Base-by-base conservation (phyloP, 257 asterid genomes). In the Solanum neorickii region DNA sequence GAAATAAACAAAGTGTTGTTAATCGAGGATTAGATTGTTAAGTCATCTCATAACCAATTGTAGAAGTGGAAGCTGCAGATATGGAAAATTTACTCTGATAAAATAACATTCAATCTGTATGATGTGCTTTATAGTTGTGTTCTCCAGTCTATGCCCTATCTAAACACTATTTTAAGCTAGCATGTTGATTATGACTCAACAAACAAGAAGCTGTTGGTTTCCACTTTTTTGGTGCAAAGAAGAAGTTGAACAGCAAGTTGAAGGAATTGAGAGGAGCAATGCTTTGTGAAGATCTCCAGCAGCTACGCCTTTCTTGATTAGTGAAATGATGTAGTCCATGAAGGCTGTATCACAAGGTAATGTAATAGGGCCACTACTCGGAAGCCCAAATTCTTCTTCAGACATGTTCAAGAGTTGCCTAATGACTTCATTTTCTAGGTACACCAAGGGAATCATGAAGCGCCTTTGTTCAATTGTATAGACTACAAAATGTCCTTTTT, bases 401-500 rank as follows among this genome's bases (percentile, higher is more conserved):
- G 92, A 90, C 87, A 91, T 91, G 56, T 60, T 87, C 1, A 90
- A 47, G 7, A 91, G 88, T 12, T 90, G 86, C 68, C 60, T 85
- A 59, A 89, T 76, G 25, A 91, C 56, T 7, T 9, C 75, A 46
- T 87, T 88, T 88, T 83, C 87, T 25, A 92, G 92, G 23, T 88
- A 87, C 33, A 33, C 59, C 6, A 92, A 76, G 0, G 91, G 93
- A 75, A 91, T 65, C 0, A 88, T 39, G 15, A 86, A 92, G 20
- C 93, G 84, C 2, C 12, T 37, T 87, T 89, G 42, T 65, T 91
- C 92, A 27, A 4, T 10, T 20, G 93, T 86, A 23, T 91, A 92
- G 10, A 89, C 87, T 5, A 89, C 80, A 85, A 92, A 88, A 84
- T 90, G 88, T 29, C 94, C 93, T 73, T 88, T 92, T 47, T 88